These are phyloP conservation scores for Hypoxylon sp. DNA, from an alignment of 2,329 filamentous ascomycete species.

Conservation along the genomic window DNA sequence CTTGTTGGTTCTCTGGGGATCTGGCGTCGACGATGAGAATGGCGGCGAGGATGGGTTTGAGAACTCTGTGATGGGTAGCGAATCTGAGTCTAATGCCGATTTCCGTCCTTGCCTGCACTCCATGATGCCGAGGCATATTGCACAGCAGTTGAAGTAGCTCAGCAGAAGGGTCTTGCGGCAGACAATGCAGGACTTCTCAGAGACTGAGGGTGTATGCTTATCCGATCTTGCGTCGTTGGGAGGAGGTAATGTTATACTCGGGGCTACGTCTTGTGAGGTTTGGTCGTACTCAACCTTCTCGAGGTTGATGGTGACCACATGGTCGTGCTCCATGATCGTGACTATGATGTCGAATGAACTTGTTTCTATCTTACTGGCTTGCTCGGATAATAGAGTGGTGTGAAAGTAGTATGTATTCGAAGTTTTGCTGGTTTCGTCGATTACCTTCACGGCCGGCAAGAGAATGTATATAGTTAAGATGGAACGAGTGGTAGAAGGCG, in stretches of 20 bases:
- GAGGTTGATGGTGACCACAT: conserved; percentile 26
- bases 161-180: conserved; percentile 40
- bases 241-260: conserved; percentile 8
- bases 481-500: conserved; percentile 6
- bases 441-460: conserved; percentile 7
- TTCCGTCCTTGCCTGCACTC: conserved; percentile 13
- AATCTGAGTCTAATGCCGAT: background rate
- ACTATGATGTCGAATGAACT: background rate
- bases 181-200: conserved; percentile 33
- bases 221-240: background rate
- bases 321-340: conserved; percentile 33
- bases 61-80: conserved; percentile 11
- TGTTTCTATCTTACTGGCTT: conserved; percentile 10
- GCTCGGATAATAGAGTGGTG: background rate
- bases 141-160: conserved; percentile 44
- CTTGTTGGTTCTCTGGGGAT: background rate
- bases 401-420: background rate
- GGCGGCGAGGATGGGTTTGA: background rate
- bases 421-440: conserved; percentile 1
- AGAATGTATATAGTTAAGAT: conserved; percentile 30
- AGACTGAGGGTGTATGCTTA: background rate
- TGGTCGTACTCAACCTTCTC: conserved; percentile 19
- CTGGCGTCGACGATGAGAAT: background rate
- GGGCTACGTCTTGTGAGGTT: background rate
- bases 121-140: conserved; percentile 35